These are phyloP conservation scores for Kwoniella newhampshirensis DNA, from an alignment of 768 basidiomycete genomes.

Conservation along the genomic window DNA sequence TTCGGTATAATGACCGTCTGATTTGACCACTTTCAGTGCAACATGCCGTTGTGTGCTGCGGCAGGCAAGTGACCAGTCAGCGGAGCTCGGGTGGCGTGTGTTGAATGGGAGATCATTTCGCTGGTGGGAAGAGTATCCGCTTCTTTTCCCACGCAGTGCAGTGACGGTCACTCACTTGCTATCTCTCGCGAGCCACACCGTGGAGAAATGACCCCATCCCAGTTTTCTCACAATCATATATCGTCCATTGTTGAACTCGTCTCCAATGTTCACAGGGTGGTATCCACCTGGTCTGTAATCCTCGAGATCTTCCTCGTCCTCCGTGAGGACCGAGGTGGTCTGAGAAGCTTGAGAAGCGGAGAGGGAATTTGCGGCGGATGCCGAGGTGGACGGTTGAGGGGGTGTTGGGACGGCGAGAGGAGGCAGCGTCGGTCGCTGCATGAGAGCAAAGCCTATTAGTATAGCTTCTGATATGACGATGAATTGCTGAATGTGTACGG, in stretches of 20 bases:
- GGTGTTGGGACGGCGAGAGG: conserved; percentile 29
- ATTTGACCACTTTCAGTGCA: conserved; percentile 98
- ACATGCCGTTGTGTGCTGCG: conserved; percentile 91
- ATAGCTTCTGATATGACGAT: neutral
- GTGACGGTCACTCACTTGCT: conserved; percentile 48
- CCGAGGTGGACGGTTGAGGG: conserved; percentile 31
- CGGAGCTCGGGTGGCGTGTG: neutral
- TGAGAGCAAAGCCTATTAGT: neutral
- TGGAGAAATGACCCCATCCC: conserved; percentile 59
- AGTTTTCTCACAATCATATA: conserved; percentile 88
- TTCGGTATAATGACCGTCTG: conserved; percentile 92
- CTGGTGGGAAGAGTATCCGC: no score
- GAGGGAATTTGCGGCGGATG: conserved; percentile 29
- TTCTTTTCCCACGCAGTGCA: neutral
- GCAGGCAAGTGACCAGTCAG: conserved; percentile 2
- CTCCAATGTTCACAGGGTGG: conserved; percentile 72
- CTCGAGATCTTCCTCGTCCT: conserved; percentile 75
- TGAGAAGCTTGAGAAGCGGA: conserved; percentile 33
- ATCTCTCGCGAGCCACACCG: conserved; percentile 54
- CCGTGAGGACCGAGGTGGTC: conserved; percentile 48
- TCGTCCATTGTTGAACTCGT: conserved; percentile 77
- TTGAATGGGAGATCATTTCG: neutral
- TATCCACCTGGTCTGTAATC: conserved; percentile 67
- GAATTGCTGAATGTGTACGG: neutral
- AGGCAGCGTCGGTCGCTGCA: conserved; percentile 18